Evolutionary conservation across 1,139 yeast species (phyloP).

Genomic region (Debaryomyces psychrophilus): DNA sequence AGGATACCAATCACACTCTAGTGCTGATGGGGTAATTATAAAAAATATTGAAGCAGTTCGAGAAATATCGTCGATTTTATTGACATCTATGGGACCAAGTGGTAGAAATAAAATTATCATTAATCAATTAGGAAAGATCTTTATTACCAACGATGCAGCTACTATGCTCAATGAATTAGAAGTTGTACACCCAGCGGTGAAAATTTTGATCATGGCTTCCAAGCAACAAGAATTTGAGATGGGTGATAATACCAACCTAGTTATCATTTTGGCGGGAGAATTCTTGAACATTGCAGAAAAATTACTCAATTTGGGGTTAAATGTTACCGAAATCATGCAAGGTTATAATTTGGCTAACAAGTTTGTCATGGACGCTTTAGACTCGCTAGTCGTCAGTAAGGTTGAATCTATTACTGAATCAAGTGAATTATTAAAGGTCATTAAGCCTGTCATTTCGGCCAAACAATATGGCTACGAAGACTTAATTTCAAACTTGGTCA

Average conservation of each 20-base stretch:
- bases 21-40: conserved; percentile 92
- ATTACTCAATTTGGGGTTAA: conserved; percentile 79
- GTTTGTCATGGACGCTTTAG: conserved; percentile 70
- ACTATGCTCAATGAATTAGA: conserved; percentile 93
- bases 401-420: conserved; percentile 61
- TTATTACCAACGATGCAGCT: conserved; percentile 95
- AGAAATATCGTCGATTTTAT: conserved; percentile 87
- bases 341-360: conserved; percentile 86
- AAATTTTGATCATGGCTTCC: conserved; percentile 92
- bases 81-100: conserved; percentile 96
- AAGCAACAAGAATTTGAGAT: conserved; percentile 92
- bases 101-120: conserved; percentile 96
- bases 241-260: conserved; percentile 55
- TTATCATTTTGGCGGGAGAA: conserved; percentile 81
- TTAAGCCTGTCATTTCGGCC: conserved; percentile 87
- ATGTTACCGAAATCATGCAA: conserved; percentile 86
- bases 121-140: conserved; percentile 76
- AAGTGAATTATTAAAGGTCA: conserved; percentile 68
- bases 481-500: conserved; percentile 72
- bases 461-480: conserved; percentile 93
- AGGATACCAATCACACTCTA: conserved; percentile 88
- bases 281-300: conserved; percentile 82
- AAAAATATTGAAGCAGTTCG: conserved; percentile 93
- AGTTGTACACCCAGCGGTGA: conserved; percentile 96
- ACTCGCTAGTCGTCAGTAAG: conserved; percentile 62